Evolutionary conservation across 257 asterid genomes (phyloP).

Genomic region (Salvia hispanica): DNA sequence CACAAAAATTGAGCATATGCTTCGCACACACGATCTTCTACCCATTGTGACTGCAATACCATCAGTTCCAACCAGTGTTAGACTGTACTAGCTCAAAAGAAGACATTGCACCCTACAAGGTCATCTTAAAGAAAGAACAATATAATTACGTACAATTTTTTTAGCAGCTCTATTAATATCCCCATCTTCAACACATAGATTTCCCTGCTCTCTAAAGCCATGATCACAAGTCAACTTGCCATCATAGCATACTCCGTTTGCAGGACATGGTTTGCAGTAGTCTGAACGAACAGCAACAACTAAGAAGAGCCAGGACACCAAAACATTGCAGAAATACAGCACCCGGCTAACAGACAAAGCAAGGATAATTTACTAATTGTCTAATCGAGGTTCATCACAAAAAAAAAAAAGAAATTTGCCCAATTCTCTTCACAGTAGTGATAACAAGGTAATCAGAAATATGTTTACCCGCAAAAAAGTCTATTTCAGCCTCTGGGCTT

Average conservation of each 20-base stretch:
- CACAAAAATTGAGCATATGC: slow-evolving; percentile 67
- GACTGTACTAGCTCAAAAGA: slow-evolving; percentile 16
- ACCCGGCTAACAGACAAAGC: slow-evolving; percentile 19
- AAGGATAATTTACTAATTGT: not conserved
- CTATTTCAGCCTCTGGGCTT: slow-evolving; percentile 14
- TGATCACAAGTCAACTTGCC: slow-evolving; percentile 72
- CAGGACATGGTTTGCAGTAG: slow-evolving; percentile 77
- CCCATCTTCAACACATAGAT: slow-evolving; percentile 71
- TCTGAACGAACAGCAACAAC: slow-evolving; percentile 50
- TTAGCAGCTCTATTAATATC: slow-evolving; percentile 60
- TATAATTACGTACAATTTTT: slow-evolving; percentile 51
- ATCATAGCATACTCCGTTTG: slow-evolving; percentile 69
- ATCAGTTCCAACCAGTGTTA: slow-evolving; percentile 34
- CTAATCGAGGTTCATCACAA: not conserved
- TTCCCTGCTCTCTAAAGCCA: slow-evolving; percentile 69
- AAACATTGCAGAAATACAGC: not conserved
- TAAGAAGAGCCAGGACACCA: slow-evolving; percentile 21
- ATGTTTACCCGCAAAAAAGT: slow-evolving; percentile 1
- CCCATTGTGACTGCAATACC: slow-evolving; percentile 69
- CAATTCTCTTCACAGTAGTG: not conserved
- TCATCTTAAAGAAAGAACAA: slow-evolving; percentile 24
- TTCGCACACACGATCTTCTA: slow-evolving; percentile 62
- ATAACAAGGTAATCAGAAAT: not conserved
- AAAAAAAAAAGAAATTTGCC: not conserved
- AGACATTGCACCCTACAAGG: not conserved